These are phyloP conservation scores for Fusarium avenaceum DNA, from an alignment of 2,329 filamentous ascomycete species.

Conservation along the genomic window DNA sequence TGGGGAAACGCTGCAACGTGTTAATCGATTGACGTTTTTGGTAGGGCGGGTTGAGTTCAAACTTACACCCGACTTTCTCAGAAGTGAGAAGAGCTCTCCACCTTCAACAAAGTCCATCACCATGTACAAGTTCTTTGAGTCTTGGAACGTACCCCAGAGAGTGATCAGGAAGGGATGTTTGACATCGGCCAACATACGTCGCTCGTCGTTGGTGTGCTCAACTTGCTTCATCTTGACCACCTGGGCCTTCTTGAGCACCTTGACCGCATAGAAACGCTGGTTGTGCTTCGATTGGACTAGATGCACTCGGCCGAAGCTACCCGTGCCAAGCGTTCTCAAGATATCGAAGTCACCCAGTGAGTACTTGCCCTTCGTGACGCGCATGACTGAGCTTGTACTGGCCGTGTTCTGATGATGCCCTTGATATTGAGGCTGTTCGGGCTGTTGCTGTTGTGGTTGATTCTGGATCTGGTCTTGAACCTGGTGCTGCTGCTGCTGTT, in stretches of 20 bases:
- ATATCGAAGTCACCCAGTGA: slow-evolving; percentile 91
- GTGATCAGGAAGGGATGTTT: slow-evolving; percentile 99
- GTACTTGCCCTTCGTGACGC: slow-evolving; percentile 97
- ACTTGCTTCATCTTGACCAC: slow-evolving; percentile 99
- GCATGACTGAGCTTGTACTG: slow-evolving; percentile 57
- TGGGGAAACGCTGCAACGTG: slow-evolving; percentile 85
- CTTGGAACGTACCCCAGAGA: slow-evolving; percentile 98
- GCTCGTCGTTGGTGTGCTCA: slow-evolving; percentile 98
- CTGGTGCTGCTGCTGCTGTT: slow-evolving; percentile 40
- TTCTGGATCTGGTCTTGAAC: slow-evolving; percentile 1
- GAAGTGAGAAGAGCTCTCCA: slow-evolving; percentile 93
- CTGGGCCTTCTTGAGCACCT: slow-evolving; percentile 98
- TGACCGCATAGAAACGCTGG: slow-evolving; percentile 97
- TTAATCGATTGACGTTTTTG: slow-evolving; percentile 10
- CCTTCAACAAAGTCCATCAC: slow-evolving; percentile 99
- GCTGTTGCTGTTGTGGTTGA: slow-evolving; percentile 40
- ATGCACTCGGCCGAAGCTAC: slow-evolving; percentile 96
- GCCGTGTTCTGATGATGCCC: slow-evolving; percentile 51
- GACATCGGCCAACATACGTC: slow-evolving; percentile 94
- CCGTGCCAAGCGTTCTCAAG: slow-evolving; percentile 91
- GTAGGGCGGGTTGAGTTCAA: not conserved
- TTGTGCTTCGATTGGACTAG: slow-evolving; percentile 98
- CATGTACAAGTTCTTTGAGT: slow-evolving; percentile 97
- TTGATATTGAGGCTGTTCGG: slow-evolving; percentile 48
- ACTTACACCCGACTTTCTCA: slow-evolving; percentile 90